A percentile compares a stretch with the other conserved stretches of the same genome.
These are phyloP conservation scores for Penicillium vulpinum DNA, from an alignment of 2,329 filamentous ascomycete species.

Conservation along the genomic window DNA sequence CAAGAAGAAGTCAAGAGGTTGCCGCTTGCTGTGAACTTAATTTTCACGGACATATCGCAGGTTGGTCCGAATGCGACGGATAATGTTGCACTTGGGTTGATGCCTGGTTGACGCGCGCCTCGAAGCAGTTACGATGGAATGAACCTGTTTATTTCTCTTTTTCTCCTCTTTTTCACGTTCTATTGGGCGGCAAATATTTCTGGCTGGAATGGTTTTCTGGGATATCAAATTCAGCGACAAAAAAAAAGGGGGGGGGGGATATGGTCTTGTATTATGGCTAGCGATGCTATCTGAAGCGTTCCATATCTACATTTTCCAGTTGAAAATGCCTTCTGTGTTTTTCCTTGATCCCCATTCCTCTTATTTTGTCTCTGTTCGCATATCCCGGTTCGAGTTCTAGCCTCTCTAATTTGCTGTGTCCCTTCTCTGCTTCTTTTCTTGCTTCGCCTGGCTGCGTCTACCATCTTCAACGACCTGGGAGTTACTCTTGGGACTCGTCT, in stretches of 20 bases:
- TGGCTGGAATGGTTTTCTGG: constrained; percentile 13
- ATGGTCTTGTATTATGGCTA: constrained; percentile 15
- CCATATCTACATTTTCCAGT: constrained; percentile 10
- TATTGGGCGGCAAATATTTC: constrained; percentile 15
- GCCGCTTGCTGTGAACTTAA: constrained; percentile 63
- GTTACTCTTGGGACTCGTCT: background rate
- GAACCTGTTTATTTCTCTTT: constrained; percentile 25
- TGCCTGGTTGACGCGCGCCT: constrained; percentile 11
- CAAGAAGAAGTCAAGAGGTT: constrained; percentile 73
- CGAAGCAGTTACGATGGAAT: constrained; percentile 30
- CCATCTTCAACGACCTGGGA: constrained; percentile 11
- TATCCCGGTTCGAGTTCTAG: constrained; percentile 1
- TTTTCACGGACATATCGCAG: constrained; percentile 7
- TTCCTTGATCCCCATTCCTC: background rate
- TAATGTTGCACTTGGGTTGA: constrained; percentile 3
- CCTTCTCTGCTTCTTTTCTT: constrained; percentile 10
- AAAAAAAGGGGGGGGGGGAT: constrained; percentile 1
- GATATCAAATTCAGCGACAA: constrained; percentile 17
- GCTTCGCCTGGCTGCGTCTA: constrained; percentile 17
- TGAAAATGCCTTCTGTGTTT: constrained; percentile 9
- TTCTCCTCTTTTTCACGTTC: constrained; percentile 13
- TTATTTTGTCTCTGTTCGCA: constrained; percentile 7
- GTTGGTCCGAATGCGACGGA: constrained; percentile 13
- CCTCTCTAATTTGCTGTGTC: constrained; percentile 4
- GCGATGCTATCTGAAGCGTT: constrained; percentile 20